These are phyloP conservation scores for Mortierella sp. DNA, from an alignment of 371 early-diverging fungal genomes.

Conservation along the genomic window DNA sequence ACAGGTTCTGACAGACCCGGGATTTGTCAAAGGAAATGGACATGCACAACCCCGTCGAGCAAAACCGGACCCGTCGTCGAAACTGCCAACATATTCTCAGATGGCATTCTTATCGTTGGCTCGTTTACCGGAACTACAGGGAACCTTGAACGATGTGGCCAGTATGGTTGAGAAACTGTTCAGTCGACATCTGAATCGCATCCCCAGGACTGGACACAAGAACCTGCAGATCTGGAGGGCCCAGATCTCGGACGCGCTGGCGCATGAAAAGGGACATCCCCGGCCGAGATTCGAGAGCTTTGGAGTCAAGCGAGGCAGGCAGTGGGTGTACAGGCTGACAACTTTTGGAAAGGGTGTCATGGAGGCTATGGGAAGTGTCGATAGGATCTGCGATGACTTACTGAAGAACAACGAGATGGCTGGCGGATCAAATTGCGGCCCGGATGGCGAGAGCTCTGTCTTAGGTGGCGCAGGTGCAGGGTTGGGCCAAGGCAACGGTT, in stretches of 20 bases:
- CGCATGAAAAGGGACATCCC: constrained; percentile 51
- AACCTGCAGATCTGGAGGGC: constrained; percentile 55
- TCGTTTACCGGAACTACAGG: constrained; percentile 37
- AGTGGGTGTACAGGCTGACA: constrained; percentile 50
- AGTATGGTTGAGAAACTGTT: constrained; percentile 50
- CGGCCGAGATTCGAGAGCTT: constrained; percentile 52
- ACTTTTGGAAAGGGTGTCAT: constrained; percentile 46
- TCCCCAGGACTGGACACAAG: constrained; percentile 52
- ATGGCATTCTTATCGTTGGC: constrained; percentile 53
- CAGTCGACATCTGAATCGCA: constrained; percentile 50
- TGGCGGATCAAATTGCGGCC: constrained; percentile 5
- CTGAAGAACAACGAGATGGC: constrained; percentile 39
- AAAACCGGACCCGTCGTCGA: constrained; percentile 47
- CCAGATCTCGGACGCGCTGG: constrained; percentile 51
- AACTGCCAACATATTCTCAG: constrained; percentile 50
- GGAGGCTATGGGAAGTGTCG: constrained; percentile 50
- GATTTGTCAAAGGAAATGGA: constrained; percentile 53
- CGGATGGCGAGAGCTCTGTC: constrained; percentile 23
- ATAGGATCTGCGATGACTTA: constrained; percentile 44
- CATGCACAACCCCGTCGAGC: constrained; percentile 53
- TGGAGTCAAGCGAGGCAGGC: constrained; percentile 51
- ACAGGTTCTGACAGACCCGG: constrained; percentile 49
- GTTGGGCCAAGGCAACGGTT: constrained; percentile 41
- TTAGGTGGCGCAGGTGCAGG: constrained; percentile 44
- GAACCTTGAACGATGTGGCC: constrained; percentile 50